Conservation (phyloP, 768 basidiomycete genomes). For the Podaxis sp. region DNA sequence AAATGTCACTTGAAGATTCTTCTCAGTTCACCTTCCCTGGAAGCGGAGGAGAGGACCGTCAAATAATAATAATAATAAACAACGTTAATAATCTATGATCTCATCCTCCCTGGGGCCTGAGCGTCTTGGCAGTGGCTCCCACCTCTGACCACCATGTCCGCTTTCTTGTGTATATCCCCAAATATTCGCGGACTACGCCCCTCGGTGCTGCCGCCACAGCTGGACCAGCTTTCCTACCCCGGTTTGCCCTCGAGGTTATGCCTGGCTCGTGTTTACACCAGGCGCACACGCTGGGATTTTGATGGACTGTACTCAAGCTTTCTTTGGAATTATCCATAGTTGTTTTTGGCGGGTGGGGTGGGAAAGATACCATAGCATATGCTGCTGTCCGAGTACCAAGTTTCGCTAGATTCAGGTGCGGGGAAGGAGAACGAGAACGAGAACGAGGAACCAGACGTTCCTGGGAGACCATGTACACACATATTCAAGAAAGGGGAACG, state of each 20-base stretch:
- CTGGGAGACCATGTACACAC: slow-evolving; percentile 79
- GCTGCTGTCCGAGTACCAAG: slow-evolving; percentile 57
- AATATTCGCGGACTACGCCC: neutral
- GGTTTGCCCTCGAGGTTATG: slow-evolving; percentile 79
- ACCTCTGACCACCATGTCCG: slow-evolving; percentile 7
- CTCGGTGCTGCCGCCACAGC: slow-evolving; percentile 3
- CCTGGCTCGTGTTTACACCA: slow-evolving; percentile 74
- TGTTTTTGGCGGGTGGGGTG: slow-evolving; percentile 70
- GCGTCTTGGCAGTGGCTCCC: neutral
- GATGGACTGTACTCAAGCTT: slow-evolving; percentile 79
- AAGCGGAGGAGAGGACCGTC: too few relatives aligned
- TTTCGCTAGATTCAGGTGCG: slow-evolving; percentile 41
- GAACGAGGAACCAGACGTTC: slow-evolving; percentile 53
- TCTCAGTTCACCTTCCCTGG: too few relatives aligned
- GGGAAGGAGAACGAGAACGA: slow-evolving; percentile 53
- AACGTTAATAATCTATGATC: neutral
- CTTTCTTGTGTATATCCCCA: slow-evolving; percentile 11
- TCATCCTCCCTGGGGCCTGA: neutral
- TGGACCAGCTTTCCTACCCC: slow-evolving; percentile 51
- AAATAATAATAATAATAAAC: neutral
- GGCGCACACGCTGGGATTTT: slow-evolving; percentile 78
- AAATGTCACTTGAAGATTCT: too few relatives aligned
- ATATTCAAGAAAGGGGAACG: slow-evolving; percentile 91
- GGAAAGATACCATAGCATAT: slow-evolving; percentile 60
- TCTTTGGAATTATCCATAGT: slow-evolving; percentile 72